Conservation (phyloP, 495 filamentous ascomycete species). For the Schizothecium vesticola region DNA sequence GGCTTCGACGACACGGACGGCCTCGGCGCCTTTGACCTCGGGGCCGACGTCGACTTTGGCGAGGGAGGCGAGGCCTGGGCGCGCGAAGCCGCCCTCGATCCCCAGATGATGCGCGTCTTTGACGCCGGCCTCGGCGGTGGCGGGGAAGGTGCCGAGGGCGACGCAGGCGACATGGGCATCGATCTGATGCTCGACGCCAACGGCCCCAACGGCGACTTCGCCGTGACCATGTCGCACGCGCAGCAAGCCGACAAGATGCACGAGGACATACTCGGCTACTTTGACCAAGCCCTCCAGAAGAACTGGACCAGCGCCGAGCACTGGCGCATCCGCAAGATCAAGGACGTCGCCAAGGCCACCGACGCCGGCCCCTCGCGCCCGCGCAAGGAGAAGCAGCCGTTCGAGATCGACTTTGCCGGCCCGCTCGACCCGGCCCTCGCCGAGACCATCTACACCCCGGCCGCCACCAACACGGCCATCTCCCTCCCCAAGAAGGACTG, state of each 20-base stretch:
- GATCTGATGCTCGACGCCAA: conserved; percentile 50
- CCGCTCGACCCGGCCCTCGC: conserved; percentile 64
- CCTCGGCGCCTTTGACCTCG: conserved; percentile 70
- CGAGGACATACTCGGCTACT: conserved; percentile 93
- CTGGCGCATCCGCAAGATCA: conserved; percentile 93
- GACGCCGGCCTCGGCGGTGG: conserved; percentile 46
- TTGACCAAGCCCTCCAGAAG: conserved; percentile 89
- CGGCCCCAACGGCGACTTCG: conserved; percentile 58
- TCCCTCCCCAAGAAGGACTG: conserved; percentile 86
- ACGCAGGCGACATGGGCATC: conserved; percentile 48
- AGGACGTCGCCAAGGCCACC: conserved; percentile 63
- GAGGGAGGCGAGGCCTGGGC: conserved; percentile 74
- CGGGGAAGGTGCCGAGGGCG: conserved; percentile 47
- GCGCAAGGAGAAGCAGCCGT: conserved; percentile 92
- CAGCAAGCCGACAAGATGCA: conserved; percentile 58
- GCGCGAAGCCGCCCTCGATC: conserved; percentile 58
- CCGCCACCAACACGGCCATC: conserved; percentile 73
- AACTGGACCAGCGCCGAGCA: conserved; percentile 99
- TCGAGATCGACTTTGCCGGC: conserved; percentile 84
- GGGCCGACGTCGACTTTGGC: conserved; percentile 61
- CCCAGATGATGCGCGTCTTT: conserved; percentile 57
- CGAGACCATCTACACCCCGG: conserved; percentile 80
- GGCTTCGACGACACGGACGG: conserved; percentile 83
- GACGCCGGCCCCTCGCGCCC: conserved; percentile 47
- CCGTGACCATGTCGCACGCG: conserved; percentile 63